Evolutionary conservation across 768 basidiomycete genomes (phyloP).

Genomic region (Crassisporium funariophilum): DNA sequence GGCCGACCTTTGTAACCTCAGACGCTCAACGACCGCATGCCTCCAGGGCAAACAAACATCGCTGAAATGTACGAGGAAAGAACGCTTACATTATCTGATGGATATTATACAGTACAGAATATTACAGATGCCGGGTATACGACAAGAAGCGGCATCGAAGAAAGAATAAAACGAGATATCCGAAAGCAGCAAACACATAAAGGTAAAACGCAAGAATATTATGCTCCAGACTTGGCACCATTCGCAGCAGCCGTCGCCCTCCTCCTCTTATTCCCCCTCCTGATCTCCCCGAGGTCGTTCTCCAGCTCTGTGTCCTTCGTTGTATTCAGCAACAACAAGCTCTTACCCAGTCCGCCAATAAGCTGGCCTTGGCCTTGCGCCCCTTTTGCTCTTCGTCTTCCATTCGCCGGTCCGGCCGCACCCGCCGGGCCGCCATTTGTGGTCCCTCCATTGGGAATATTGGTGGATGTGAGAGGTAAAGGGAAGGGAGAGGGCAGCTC

Average conservation of each 20-base stretch:
- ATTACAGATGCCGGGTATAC: too few species aligned
- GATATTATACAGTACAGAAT: too few species aligned
- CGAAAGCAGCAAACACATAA: too few species aligned
- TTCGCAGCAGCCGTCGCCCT: constrained; percentile 31
- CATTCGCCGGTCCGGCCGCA: constrained; percentile 36
- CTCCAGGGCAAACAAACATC: too few species aligned
- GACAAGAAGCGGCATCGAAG: too few species aligned
- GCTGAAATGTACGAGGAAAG: too few species aligned
- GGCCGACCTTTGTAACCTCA: too few species aligned
- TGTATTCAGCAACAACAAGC: constrained; percentile 53
- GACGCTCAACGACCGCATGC: too few species aligned
- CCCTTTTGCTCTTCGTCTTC: constrained; percentile 55
- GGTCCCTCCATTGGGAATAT: constrained; percentile 24
- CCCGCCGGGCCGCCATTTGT: constrained; percentile 30
- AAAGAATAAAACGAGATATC: too few species aligned
- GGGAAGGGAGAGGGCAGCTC: constrained; percentile 88
- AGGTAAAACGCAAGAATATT: too few species aligned
- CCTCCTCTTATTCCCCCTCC: constrained; percentile 70
- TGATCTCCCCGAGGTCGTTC: constrained; percentile 75
- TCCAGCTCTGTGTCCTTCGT: constrained; percentile 76
- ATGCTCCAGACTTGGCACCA: neutral
- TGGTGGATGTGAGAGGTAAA: constrained; percentile 41
- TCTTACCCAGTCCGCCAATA: constrained; percentile 75
- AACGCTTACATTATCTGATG: too few species aligned
- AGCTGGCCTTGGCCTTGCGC: constrained; percentile 56